phyloP scores from a whole-genome alignment of 1,139 yeast species.

The Pneumocystis jirovecii region DNA sequence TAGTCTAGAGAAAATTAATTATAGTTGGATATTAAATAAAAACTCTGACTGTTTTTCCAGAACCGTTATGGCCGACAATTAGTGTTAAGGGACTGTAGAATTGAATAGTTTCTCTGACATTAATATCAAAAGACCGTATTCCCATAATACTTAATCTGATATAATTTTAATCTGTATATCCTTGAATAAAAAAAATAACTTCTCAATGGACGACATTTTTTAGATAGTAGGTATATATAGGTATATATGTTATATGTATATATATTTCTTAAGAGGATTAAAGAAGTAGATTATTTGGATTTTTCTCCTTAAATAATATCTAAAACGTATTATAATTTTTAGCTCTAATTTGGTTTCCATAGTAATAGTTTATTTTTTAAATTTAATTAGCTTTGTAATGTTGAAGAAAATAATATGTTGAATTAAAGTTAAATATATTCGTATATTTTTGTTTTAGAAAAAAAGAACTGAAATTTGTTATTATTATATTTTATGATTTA shows the following conservation, averaged over 20 bases:
- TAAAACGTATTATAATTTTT: not conserved
- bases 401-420: not conserved
- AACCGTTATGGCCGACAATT: slow-evolving; percentile 92
- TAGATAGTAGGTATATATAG: not conserved
- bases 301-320: not conserved
- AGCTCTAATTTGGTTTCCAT: not conserved
- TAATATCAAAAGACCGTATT: slow-evolving; percentile 75
- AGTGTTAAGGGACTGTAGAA: slow-evolving; percentile 84
- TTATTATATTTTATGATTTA: not conserved
- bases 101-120: slow-evolving; percentile 68
- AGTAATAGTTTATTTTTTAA: not conserved
- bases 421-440: not conserved
- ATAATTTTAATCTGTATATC: not conserved
- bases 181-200: slow-evolving; percentile 36
- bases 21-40: not conserved
- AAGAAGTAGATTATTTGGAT: not conserved
- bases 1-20: slow-evolving; percentile 31
- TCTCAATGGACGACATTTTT: slow-evolving; percentile 19
- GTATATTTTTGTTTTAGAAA: not conserved
- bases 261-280: not conserved
- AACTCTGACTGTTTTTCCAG: slow-evolving; percentile 64
- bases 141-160: slow-evolving; percentile 44
- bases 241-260: not conserved
- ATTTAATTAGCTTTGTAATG: not conserved
- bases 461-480: not conserved